Evolutionary conservation across 1,284 basidiomycete genomes (phyloP).

Genomic region (Ceratobasidium sp.): DNA sequence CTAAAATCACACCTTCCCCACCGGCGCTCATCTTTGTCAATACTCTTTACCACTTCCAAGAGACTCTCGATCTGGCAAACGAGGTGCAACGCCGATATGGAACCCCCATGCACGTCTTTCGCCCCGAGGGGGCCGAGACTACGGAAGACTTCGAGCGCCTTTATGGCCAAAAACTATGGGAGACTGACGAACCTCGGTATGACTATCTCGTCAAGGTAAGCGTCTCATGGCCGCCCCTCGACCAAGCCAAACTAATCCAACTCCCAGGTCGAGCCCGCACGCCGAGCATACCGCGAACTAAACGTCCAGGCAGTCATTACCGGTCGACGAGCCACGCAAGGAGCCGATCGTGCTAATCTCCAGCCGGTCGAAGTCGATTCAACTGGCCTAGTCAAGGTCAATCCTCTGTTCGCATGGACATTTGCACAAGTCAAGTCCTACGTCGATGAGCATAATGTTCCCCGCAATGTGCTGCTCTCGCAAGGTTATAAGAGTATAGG

Average conservation of each 20-base stretch:
- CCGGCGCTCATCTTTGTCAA: conserved; percentile 91
- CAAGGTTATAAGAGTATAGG: conserved; percentile 95
- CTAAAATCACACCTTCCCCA: conserved; percentile 68
- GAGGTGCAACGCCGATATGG: conserved; percentile 80
- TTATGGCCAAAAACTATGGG: conserved; percentile 87
- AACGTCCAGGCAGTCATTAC: conserved; percentile 91
- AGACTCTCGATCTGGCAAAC: conserved; percentile 88
- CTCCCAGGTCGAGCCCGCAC: conserved; percentile 86
- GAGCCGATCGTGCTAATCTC: conserved; percentile 82
- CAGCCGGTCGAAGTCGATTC: conserved; percentile 90
- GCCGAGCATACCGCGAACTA: conserved; percentile 83
- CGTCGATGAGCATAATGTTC: conserved; percentile 82
- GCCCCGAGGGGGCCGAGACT: conserved; percentile 74
- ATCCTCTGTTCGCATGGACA: conserved; percentile 91
- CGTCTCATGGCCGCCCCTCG: conserved; percentile 42
- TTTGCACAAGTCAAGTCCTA: conserved; percentile 89
- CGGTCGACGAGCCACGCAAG: conserved; percentile 90
- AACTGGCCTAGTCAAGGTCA: conserved; percentile 93
- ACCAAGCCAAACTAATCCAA: conserved; percentile 1
- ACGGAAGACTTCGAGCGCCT: conserved; percentile 80
- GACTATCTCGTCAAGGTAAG: conserved; percentile 90
- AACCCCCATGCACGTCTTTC: conserved; percentile 78
- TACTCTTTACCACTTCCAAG: conserved; percentile 94
- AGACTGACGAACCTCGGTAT: conserved; percentile 85
- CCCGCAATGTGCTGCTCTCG: conserved; percentile 86